Evolutionary conservation across 345 rosid species (phyloP).

Genomic region (Raphanus sativus): DNA sequence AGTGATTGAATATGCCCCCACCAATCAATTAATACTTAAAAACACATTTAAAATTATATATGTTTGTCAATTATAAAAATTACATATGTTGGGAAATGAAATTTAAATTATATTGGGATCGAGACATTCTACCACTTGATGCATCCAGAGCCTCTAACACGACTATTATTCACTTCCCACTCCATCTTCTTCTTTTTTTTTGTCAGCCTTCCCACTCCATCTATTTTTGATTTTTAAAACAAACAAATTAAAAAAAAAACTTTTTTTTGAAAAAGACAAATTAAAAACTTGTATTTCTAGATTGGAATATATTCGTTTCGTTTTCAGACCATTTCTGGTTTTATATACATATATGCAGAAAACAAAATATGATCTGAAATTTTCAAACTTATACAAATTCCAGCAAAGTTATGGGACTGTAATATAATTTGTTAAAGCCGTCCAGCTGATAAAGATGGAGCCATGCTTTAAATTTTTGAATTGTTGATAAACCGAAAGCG

Average conservation of each 20-base stretch:
- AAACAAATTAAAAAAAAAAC: neutral
- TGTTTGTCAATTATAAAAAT: neutral
- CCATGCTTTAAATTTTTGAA: neutral
- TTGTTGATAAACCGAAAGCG: neutral
- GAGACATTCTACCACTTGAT: slow-evolving; percentile 28
- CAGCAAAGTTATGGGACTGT: neutral
- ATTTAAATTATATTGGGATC: neutral
- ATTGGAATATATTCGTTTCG: neutral
- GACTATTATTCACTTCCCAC: slow-evolving; percentile 11
- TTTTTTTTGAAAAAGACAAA: no score
- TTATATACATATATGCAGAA: neutral
- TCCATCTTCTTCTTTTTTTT: no score
- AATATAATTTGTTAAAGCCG: neutral
- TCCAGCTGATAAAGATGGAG: slow-evolving; percentile 1
- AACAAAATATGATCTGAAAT: neutral
- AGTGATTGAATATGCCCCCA: slow-evolving; percentile 27
- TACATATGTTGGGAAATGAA: neutral
- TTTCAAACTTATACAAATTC: neutral
- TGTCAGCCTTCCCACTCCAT: slow-evolving; percentile 1
- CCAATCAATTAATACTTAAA: slow-evolving; percentile 23
- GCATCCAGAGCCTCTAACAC: neutral
- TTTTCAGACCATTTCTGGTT: neutral
- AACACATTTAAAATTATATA: neutral
- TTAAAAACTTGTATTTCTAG: neutral
- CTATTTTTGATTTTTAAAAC: neutral